Evolutionary conservation across 2,329 filamentous ascomycete genomes (phyloP), one percentile per base, ranked within the genome.

Genomic region (Alternaria gaisen): DNA sequence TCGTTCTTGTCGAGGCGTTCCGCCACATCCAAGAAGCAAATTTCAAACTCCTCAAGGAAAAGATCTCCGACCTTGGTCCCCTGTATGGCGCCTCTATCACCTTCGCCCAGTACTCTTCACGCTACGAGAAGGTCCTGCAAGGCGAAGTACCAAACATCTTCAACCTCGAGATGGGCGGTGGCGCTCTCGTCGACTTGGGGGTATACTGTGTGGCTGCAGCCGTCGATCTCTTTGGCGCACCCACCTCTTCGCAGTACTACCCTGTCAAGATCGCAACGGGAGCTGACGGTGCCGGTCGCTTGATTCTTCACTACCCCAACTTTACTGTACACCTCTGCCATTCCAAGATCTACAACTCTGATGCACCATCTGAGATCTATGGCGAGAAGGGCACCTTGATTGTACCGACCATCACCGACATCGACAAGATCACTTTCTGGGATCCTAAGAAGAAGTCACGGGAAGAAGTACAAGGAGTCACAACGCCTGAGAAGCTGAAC

Each of bases 1-100:
- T 83, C 10, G 79, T 80, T 61, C 68, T 84, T 14, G 77, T 84
- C 58, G 83, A 84, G 72, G 83, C 83, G 16, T 83, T 78, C 74
- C 75, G 83, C 36, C 83, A 84, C 67, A 79, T 84, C 51, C 83
- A 83, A 72, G 83, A 84, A 72, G 73, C 76, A 42, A 84, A 84
- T 70, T 84, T 82, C 77, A 80, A 80, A 56, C 70, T 80, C 30
- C 68, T 84, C 32, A 80, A 80, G 44, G 61, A 70, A 7, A 68
- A 68, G 10, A 72, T 82, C 18, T 69, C 75, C 41, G 71, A 71
- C n/a, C 66, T 84, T 3, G 82, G 82, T 0, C 69, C 70, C 0
- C 73, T 84, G 46, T 80, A 79, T 58, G 82, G 82, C 46, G 82
- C 82, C 9, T 79, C 70, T 56, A 72, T 84, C 38, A 79, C 73